These are phyloP conservation scores for Nidula niveotomentosa DNA, from an alignment of 1,284 basidiomycete species.

Conservation along the genomic window DNA sequence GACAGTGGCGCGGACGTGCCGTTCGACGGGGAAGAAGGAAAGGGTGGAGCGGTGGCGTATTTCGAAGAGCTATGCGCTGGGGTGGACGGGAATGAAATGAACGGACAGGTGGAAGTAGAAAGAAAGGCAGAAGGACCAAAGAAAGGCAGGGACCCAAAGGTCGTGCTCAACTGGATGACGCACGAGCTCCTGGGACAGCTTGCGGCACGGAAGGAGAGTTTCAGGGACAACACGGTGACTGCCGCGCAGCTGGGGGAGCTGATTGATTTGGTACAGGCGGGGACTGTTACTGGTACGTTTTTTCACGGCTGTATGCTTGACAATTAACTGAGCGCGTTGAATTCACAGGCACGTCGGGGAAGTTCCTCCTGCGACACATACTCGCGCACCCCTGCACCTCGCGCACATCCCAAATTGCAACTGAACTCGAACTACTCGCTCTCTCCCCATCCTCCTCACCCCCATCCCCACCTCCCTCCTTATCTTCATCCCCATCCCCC, in stretches of 20 bases:
- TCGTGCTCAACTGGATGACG: constrained; percentile 88
- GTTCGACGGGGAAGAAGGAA: constrained; percentile 56
- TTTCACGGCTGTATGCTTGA: not conserved
- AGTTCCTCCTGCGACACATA: constrained; percentile 66
- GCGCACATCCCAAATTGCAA: constrained; percentile 43
- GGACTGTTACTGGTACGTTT: constrained; percentile 63
- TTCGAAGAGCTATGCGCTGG: constrained; percentile 67
- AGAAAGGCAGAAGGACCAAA: not conserved
- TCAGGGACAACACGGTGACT: constrained; percentile 63
- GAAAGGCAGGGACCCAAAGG: constrained; percentile 58
- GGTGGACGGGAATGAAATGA: constrained; percentile 4
- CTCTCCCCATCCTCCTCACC: constrained; percentile 28
- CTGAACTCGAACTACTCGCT: constrained; percentile 45
- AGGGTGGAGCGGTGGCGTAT: constrained; percentile 58
- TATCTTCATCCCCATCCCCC: too few species aligned
- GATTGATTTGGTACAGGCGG: constrained; percentile 72
- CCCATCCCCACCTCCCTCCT: not conserved
- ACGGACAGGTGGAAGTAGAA: constrained; percentile 3
- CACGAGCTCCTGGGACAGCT: constrained; percentile 86
- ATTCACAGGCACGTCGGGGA: constrained; percentile 65
- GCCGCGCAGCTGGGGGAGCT: constrained; percentile 72
- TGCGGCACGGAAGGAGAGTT: constrained; percentile 55
- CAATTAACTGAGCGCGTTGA: not conserved
- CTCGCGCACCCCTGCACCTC: constrained; percentile 42
- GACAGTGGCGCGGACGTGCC: constrained; percentile 63